Evolutionary conservation across 495 filamentous ascomycete genomes (phyloP).

Genomic region (Annulohypoxylon bovei): DNA sequence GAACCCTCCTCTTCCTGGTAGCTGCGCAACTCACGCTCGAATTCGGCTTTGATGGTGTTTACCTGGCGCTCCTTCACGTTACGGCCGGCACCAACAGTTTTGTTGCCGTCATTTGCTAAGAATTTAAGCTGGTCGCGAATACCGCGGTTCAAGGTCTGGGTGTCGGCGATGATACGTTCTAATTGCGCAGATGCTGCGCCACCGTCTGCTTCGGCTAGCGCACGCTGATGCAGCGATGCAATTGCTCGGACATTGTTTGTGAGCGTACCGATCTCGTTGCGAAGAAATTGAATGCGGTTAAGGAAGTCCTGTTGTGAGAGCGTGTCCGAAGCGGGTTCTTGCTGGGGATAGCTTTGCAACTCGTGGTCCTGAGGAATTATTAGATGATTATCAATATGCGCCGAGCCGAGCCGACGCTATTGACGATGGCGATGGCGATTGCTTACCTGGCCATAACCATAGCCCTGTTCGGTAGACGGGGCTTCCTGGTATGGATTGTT

Average conservation of each 20-base stretch:
- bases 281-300: constrained; percentile 64
- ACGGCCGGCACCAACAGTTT: constrained; percentile 62
- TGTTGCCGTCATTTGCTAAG: constrained; percentile 69
- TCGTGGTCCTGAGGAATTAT: constrained; percentile 50
- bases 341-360: constrained; percentile 49
- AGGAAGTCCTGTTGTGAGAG: constrained; percentile 69
- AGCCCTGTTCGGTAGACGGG: constrained; percentile 58
- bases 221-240: constrained; percentile 67
- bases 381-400: background rate
- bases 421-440: background rate
- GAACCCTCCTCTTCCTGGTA: constrained; percentile 71
- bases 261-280: constrained; percentile 66
- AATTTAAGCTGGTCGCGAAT: constrained; percentile 75
- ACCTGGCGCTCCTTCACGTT: constrained; percentile 70
- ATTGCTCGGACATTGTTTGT: constrained; percentile 65
- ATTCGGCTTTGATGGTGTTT: constrained; percentile 69
- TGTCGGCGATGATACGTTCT: constrained; percentile 69
- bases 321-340: constrained; percentile 43
- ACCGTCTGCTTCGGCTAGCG: constrained; percentile 64
- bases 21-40: constrained; percentile 68
- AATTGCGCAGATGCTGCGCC: constrained; percentile 57
- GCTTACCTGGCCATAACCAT: constrained; percentile 51
- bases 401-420: background rate
- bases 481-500: constrained; percentile 56
- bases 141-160: constrained; percentile 69